Percentiles rank a stretch among this genome's conserved stretches.
These are phyloP conservation scores for Hordeum marinum DNA, from an alignment of 176 grass and related monocot species.

Conservation along the genomic window DNA sequence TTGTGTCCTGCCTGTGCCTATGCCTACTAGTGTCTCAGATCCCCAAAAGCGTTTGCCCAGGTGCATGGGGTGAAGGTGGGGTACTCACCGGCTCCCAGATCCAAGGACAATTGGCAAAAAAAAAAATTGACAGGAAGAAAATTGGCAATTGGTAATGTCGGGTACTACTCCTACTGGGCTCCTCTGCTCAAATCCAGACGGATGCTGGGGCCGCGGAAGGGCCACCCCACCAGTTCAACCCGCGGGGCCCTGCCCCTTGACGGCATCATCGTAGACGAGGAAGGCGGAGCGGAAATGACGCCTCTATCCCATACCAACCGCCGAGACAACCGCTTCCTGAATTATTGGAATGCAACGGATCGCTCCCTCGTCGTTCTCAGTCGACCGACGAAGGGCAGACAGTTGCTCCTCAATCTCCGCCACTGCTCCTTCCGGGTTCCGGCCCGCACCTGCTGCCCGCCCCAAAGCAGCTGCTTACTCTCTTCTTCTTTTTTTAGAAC, in stretches of 20 bases:
- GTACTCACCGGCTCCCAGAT: not conserved
- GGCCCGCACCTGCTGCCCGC: too few relatives aligned
- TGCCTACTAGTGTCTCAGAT: not conserved
- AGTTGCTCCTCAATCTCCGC: not conserved
- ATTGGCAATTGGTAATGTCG: not conserved
- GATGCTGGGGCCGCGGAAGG: too few relatives aligned
- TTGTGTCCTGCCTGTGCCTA: not conserved
- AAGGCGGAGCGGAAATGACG: not conserved
- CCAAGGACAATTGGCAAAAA: not conserved
- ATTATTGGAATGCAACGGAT: not conserved
- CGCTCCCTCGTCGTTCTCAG: too few relatives aligned
- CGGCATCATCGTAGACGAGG: too few relatives aligned
- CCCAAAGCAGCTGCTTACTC: not conserved
- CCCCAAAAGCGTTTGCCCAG: not conserved
- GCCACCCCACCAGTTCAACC: too few relatives aligned
- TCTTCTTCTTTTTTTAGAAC: too few relatives aligned
- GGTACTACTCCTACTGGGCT: not conserved
- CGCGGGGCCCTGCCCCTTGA: too few relatives aligned
- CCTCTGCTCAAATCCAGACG: too few relatives aligned
- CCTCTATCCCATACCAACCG: not conserved
- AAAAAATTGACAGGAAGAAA: too few relatives aligned
- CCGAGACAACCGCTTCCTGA: not conserved
- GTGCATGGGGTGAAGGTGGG: not conserved
- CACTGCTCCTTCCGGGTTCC: too few relatives aligned
- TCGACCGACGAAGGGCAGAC: too few relatives aligned